Percentiles rank a stretch among this genome's conserved stretches.
phyloP scores from a whole-genome alignment of 2,329 filamentous ascomycete species.

The Beauveria pseudobassiana region DNA sequence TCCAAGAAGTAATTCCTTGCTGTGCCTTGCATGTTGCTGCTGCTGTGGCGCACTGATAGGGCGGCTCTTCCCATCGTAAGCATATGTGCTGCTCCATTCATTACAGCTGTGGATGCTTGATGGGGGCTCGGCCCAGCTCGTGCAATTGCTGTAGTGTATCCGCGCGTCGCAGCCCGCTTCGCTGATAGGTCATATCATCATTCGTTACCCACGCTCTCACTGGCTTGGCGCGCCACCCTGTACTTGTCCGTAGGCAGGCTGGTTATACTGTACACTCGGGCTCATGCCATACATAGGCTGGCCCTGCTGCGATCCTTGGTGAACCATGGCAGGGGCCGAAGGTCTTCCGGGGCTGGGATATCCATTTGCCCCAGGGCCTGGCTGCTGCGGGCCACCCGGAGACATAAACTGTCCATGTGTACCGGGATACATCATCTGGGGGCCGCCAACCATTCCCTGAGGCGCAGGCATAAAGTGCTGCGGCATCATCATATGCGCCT shows the following conservation, averaged over 20 bases:
- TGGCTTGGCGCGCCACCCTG: slow-evolving; percentile 64
- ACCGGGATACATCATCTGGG: slow-evolving; percentile 79
- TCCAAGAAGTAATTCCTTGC: slow-evolving; percentile 1
- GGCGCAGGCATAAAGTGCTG: slow-evolving; percentile 66
- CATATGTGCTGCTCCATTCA: background rate
- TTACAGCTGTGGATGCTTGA: slow-evolving; percentile 39
- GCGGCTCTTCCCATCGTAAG: slow-evolving; percentile 6
- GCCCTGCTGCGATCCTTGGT: slow-evolving; percentile 88
- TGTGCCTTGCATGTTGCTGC: background rate
- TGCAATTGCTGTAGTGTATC: slow-evolving; percentile 51
- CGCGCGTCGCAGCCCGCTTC: slow-evolving; percentile 51
- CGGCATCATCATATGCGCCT: slow-evolving; percentile 79
- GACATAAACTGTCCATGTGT: slow-evolving; percentile 57
- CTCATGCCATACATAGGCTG: slow-evolving; percentile 73
- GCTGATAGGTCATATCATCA: background rate
- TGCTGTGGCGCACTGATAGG: background rate
- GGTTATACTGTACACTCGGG: slow-evolving; percentile 65
- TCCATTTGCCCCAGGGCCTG: slow-evolving; percentile 61
- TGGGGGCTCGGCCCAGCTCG: slow-evolving; percentile 61
- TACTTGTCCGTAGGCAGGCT: slow-evolving; percentile 63
- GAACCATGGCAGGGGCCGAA: slow-evolving; percentile 82
- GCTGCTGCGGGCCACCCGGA: slow-evolving; percentile 46
- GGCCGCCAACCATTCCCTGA: slow-evolving; percentile 60
- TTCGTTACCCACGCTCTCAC: slow-evolving; percentile 29
- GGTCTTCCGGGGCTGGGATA: slow-evolving; percentile 84